Conservation (phyloP, 2,329 filamentous ascomycete genomes). For the Ophidiomyces ophidiicola region DNA sequence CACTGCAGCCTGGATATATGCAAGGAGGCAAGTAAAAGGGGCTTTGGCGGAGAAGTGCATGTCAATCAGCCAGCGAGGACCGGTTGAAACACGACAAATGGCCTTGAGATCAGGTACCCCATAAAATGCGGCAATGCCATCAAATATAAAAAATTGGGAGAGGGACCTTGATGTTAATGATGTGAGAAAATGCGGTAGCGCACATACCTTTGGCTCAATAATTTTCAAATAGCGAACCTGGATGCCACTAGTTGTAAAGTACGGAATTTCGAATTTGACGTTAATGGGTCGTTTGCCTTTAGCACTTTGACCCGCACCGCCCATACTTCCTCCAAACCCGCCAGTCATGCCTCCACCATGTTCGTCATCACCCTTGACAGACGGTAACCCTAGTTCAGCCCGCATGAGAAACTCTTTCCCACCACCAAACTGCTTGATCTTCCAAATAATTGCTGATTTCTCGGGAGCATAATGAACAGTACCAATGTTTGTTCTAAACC, state of each 20-base stretch:
- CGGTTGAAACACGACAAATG: background rate
- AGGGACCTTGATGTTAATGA: too few species aligned
- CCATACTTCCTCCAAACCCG: conserved; percentile 94
- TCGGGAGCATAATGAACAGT: conserved; percentile 96
- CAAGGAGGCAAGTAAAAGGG: background rate
- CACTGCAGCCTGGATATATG: background rate
- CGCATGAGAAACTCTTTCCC: conserved; percentile 98
- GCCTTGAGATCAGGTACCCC: too few species aligned
- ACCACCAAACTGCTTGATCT: conserved; percentile 99
- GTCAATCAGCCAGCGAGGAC: conserved; percentile 2
- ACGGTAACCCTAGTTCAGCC: conserved; percentile 85
- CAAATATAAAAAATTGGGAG: too few species aligned
- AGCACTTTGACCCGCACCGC: conserved; percentile 60
- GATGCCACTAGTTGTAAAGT: conserved; percentile 98
- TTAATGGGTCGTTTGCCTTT: conserved; percentile 95
- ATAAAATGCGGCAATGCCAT: too few species aligned
- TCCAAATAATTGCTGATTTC: conserved; percentile 96
- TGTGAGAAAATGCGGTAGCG: conserved; percentile 5
- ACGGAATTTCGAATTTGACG: conserved; percentile 99
- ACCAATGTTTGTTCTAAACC: conserved; percentile 95
- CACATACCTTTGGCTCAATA: conserved; percentile 88
- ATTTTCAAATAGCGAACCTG: conserved; percentile 98
- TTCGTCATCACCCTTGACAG: conserved; percentile 89
- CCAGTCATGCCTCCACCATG: conserved; percentile 95
- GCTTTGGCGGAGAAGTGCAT: conserved; percentile 7